Conservation (phyloP, 306 rosid species). For the Pyrus communis region DNA sequence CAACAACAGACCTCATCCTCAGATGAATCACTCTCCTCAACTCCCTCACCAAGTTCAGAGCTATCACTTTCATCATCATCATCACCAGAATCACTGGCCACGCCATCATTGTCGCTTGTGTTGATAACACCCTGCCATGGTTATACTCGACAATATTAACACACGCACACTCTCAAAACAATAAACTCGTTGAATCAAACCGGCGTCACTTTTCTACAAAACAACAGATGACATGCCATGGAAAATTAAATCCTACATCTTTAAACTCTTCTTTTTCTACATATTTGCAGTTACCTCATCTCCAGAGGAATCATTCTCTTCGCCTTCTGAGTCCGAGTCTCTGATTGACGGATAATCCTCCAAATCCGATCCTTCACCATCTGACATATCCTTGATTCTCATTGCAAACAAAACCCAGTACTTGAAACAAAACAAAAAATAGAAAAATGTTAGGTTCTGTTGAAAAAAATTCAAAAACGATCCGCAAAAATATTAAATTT, state of each 20-base stretch:
- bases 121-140: slow-evolving; percentile 38
- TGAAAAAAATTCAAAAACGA: neutral
- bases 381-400: slow-evolving; percentile 13
- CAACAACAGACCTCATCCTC: slow-evolving; percentile 74
- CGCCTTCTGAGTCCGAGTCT: slow-evolving; percentile 6
- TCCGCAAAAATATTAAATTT: too few relatives aligned
- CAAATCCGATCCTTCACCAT: slow-evolving; percentile 1
- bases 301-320: slow-evolving; percentile 14
- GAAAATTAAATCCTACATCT: neutral
- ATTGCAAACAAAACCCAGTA: neutral
- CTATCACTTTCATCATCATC: slow-evolving; percentile 32
- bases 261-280: neutral
- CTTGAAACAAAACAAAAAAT: neutral
- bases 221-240: neutral
- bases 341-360: neutral
- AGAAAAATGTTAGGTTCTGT: neutral
- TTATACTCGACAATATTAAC: slow-evolving; percentile 6
- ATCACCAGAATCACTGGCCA: slow-evolving; percentile 10
- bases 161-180: neutral
- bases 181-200: neutral
- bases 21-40: slow-evolving; percentile 82
- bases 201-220: neutral
- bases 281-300: slow-evolving; percentile 34
- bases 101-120: neutral
- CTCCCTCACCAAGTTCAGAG: slow-evolving; percentile 39